These are phyloP conservation scores for Coccomyxa subellipsoidea DNA, from an alignment of 163 green algal genomes.

Conservation along the genomic window DNA sequence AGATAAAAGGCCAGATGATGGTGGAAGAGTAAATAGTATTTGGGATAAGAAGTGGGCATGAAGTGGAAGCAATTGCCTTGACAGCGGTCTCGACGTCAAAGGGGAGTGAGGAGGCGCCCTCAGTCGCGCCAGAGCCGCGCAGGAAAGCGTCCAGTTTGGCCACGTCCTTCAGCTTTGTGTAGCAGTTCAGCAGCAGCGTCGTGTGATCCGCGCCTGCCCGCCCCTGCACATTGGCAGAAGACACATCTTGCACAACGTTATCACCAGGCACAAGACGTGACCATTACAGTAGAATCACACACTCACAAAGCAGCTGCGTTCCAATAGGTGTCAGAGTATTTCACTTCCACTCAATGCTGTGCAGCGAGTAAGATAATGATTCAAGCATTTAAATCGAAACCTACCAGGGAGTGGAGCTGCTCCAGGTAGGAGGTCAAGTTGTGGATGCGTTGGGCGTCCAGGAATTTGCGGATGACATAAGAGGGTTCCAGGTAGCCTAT, in stretches of 20 bases:
- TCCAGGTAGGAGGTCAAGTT: conserved; percentile 89
- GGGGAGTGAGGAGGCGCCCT: background rate
- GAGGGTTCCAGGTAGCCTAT: conserved; percentile 87
- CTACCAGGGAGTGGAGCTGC: conserved; percentile 64
- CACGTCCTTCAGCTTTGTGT: conserved; percentile 79
- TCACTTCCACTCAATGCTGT: too few species aligned
- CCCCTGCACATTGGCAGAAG: conserved; percentile 39
- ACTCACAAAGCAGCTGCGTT: too few species aligned
- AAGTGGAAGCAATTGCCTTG: conserved; percentile 21
- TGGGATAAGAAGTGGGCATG: too few species aligned
- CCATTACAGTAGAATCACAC: too few species aligned
- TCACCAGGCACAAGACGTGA: too few species aligned
- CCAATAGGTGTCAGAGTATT: too few species aligned
- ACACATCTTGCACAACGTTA: too few species aligned
- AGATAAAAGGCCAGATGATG: too few species aligned
- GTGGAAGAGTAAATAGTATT: too few species aligned
- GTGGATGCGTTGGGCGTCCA: conserved; percentile 88
- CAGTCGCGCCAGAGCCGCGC: conserved; percentile 9
- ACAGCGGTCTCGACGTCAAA: conserved; percentile 64
- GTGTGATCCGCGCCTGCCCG: conserved; percentile 81
- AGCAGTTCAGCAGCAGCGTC: conserved; percentile 92
- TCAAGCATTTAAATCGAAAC: too few species aligned
- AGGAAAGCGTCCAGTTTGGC: conserved; percentile 81
- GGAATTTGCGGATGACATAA: conserved; percentile 92
- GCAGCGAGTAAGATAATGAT: too few species aligned